Evolutionary conservation across 192 early-diverging fungal species (phyloP).

Genomic region (Geosiphon pyriformis): DNA sequence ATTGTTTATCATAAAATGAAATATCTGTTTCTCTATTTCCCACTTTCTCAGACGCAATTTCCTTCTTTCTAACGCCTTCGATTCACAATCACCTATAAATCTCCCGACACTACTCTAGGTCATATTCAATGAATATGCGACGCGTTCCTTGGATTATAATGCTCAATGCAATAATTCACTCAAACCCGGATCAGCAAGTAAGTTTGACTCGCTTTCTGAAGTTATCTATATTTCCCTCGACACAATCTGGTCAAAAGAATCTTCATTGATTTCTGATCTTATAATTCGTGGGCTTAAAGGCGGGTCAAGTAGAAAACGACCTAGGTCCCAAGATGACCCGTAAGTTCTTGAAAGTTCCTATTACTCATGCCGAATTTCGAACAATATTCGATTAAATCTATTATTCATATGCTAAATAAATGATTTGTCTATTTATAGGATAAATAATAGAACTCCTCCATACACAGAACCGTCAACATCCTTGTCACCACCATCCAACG

Average conservation of each 20-base stretch:
- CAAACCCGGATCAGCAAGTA: neutral
- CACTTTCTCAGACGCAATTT: no score
- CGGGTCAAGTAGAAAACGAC: neutral
- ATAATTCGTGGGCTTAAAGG: neutral
- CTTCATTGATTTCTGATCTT: neutral
- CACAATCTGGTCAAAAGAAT: neutral
- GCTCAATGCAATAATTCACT: neutral
- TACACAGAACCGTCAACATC: neutral
- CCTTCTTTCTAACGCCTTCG: no score
- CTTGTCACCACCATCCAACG: neutral
- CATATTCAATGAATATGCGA: neutral
- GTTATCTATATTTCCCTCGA: neutral
- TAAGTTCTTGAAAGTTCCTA: no score
- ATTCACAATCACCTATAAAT: no score
- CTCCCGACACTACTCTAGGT: no score
- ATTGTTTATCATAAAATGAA: no score
- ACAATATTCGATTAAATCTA: neutral
- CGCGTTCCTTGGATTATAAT: neutral
- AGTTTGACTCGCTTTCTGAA: neutral
- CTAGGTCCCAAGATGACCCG: neutral
- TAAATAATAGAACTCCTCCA: slow-evolving; percentile 6
- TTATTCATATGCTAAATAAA: neutral
- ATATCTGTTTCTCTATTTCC: no score
- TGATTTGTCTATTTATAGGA: neutral
- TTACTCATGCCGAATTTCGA: neutral